Percentiles rank a stretch among this genome's conserved stretches.
phyloP scores from a whole-genome alignment of 108 stramenopile species.

The Nitzschia inconspicua region DNA sequence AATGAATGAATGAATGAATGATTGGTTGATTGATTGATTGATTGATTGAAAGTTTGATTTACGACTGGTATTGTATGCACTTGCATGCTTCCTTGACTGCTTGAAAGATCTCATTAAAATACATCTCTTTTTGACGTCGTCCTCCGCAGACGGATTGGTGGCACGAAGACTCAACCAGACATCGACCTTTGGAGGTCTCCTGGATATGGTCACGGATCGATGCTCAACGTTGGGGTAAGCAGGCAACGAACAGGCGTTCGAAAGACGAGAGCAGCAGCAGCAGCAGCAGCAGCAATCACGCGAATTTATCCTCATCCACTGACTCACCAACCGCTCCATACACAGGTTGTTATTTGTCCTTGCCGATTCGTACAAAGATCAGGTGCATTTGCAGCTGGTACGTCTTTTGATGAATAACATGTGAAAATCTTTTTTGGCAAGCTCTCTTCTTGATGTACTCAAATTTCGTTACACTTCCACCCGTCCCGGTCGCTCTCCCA shows the following conservation, averaged over 20 bases:
- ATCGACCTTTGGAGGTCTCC: conserved; percentile 83
- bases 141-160: conserved; percentile 76
- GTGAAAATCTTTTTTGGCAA: neutral
- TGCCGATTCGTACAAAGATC: conserved; percentile 5
- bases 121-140: neutral
- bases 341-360: conserved; percentile 6
- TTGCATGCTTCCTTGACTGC: neutral
- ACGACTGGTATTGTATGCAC: too few species aligned
- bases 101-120: neutral
- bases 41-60: too few species aligned
- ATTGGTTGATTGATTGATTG: too few species aligned
- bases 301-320: too few species aligned
- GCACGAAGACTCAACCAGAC: conserved; percentile 90
- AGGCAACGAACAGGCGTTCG: too few species aligned
- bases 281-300: too few species aligned
- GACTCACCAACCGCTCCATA: too few species aligned
- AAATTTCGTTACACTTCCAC: neutral
- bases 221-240: conserved; percentile 92
- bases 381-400: neutral
- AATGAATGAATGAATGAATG: too few species aligned
- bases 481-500: neutral
- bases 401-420: too few species aligned
- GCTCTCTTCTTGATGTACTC: neutral
- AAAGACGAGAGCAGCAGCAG: too few species aligned
- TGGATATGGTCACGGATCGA: conserved; percentile 98